Base-by-base conservation (phyloP, 2,329 filamentous ascomycete genomes). In the Aspergillus sp. region DNA sequence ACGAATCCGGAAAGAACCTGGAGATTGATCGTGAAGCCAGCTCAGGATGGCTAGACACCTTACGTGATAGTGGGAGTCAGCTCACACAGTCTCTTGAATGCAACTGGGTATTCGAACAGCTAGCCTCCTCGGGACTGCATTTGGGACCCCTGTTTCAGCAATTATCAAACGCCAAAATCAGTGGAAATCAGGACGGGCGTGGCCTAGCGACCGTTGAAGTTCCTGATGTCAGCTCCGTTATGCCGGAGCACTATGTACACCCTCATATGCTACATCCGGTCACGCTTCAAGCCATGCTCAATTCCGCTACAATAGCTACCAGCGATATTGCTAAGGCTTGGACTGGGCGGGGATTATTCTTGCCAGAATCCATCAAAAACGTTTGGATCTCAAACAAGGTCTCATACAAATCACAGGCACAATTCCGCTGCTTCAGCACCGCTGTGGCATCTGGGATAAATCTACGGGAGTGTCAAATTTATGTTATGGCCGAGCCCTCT, bases 271-370 rank as follows among this genome's bases (percentile, higher is more conserved):
- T 73, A 17, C 71, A 74, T 25, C 71, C 71, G 7, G 59, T 64
- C 10, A 71, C 70, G 3, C 60, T 74, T 55, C 69, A 74, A 21
- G 66, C 59, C 43, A 63, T 71, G 55, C 61, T 73, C 14, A 67
- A 70, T 34, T 52, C 64, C 38, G 60, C 64, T 31, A 59, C 69
- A 32, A 54, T 62, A 3, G 61, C 64, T 2, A 55, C 66, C 3
- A 50, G 64, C 34, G 64, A 69, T 42, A 46, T 60, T 9, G 14
- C 14, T 19, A 6, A 23, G 5, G 14, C 16, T 19, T 17, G 19
- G 3, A 20, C 25, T 6, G 43, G 16, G 10, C 4, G 21, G 31
- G 61, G 53, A 7, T 57, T 21, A n/a, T 17, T 16, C 16, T 20
- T 52, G 2, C 49, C 49, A 4, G n/a, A 5, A 5, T 42, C 29